Percentiles rank a stretch among this genome's conserved stretches.
phyloP scores from a whole-genome alignment of 2,329 filamentous ascomycete genomes.

The Aspergillus floridensis region DNA sequence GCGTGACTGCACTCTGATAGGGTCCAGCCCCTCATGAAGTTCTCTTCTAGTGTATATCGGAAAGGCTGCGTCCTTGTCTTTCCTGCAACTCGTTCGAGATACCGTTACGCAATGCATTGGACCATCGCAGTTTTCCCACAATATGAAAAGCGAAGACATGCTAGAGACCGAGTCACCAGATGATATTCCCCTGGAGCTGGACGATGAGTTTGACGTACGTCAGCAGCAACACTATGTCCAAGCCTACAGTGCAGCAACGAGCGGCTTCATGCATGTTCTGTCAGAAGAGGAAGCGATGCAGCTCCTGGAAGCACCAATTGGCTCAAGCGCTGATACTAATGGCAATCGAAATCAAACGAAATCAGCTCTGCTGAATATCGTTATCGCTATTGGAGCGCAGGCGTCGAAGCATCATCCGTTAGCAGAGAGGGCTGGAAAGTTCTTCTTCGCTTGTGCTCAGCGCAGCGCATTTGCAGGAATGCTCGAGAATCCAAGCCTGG shows the following conservation, averaged over 20 bases:
- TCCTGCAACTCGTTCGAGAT: slow-evolving; percentile 55
- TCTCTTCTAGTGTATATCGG: slow-evolving; percentile 28
- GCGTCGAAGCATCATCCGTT: slow-evolving; percentile 35
- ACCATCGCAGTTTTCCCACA: slow-evolving; percentile 55
- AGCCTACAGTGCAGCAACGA: slow-evolving; percentile 36
- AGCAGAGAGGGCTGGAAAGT: slow-evolving; percentile 33
- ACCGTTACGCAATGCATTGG: slow-evolving; percentile 50
- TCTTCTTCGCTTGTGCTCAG: slow-evolving; percentile 51
- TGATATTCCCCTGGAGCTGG: slow-evolving; percentile 33
- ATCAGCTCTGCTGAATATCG: slow-evolving; percentile 42
- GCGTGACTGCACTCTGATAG: slow-evolving; percentile 20
- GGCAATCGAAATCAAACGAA: slow-evolving; percentile 23
- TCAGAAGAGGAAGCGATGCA: slow-evolving; percentile 29
- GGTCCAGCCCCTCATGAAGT: background rate
- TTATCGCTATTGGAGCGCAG: slow-evolving; percentile 55
- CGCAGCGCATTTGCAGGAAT: slow-evolving; percentile 50
- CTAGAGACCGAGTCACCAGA: slow-evolving; percentile 48
- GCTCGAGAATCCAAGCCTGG: slow-evolving; percentile 54
- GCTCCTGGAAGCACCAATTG: slow-evolving; percentile 18
- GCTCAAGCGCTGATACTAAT: slow-evolving; percentile 7
- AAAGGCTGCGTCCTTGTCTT: slow-evolving; percentile 48
- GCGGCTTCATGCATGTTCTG: slow-evolving; percentile 39
- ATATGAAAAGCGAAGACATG: slow-evolving; percentile 52
- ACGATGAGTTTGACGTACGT: slow-evolving; percentile 28
- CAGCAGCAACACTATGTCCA: slow-evolving; percentile 36